A percentile compares a stretch with the other conserved stretches of the same genome.
Conservation (phyloP, 2,329 filamentous ascomycete species). For the Paramyrothecium roridum region DNA sequence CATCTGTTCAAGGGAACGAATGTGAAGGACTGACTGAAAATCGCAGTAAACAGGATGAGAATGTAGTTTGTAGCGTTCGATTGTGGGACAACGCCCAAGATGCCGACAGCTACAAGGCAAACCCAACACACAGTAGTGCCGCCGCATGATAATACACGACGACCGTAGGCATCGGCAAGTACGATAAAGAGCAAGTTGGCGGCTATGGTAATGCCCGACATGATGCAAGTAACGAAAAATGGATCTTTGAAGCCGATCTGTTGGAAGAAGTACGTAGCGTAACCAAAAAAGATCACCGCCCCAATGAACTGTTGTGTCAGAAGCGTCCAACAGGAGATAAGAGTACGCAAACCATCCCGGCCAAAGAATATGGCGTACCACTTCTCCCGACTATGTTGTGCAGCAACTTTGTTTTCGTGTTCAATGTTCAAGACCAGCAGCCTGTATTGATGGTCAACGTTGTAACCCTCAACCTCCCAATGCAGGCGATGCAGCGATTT, state of each 20-base stretch:
- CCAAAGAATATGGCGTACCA: conserved; percentile 23
- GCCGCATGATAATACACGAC: conserved; percentile 8
- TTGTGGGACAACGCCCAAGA: conserved; percentile 7
- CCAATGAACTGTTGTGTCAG: conserved; percentile 8
- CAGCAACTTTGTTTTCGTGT: conserved; percentile 15
- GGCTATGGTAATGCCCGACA: conserved; percentile 13
- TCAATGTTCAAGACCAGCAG: conserved; percentile 6
- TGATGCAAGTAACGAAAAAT: conserved; percentile 16
- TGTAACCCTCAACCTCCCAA: conserved; percentile 18
- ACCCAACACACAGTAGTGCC: conserved; percentile 9
- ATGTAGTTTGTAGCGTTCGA: conserved; percentile 7
- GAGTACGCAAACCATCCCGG: conserved; percentile 18
- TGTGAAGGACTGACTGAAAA: conserved; percentile 9
- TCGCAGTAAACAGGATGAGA: conserved; percentile 7
- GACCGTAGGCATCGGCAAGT: conserved; percentile 6
- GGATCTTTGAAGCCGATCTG: conserved; percentile 23
- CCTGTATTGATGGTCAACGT: conserved; percentile 16
- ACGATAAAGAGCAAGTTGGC: conserved; percentile 9
- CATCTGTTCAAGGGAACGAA: conserved; percentile 1
- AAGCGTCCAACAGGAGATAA: conserved; percentile 22
- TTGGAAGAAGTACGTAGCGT: conserved; percentile 45
- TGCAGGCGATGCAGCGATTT: conserved; percentile 14
- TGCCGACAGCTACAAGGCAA: conserved; percentile 7
- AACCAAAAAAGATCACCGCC: conserved; percentile 46
- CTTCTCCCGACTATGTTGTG: conserved; percentile 10